Evolutionary conservation across 345 rosid species (phyloP).

Genomic region (Linum trigynum): DNA sequence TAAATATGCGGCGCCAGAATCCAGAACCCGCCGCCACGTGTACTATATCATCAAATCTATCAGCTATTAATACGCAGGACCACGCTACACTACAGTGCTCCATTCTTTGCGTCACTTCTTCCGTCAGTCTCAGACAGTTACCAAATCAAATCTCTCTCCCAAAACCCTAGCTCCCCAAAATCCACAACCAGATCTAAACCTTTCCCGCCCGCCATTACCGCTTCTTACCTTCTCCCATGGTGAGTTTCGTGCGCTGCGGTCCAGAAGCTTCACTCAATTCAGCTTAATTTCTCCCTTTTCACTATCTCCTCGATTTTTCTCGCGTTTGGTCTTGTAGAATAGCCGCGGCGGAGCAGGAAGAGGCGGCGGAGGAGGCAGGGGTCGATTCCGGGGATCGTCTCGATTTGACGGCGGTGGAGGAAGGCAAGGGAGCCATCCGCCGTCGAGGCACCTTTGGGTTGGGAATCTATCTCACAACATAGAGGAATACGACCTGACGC

Average conservation of each 20-base stretch:
- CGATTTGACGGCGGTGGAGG: constrained; percentile 24
- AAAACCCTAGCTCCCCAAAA: neutral
- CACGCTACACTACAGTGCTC: no score
- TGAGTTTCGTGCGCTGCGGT: neutral
- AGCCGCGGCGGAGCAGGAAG: constrained; percentile 35
- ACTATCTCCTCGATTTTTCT: neutral
- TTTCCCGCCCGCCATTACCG: neutral
- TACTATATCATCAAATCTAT: no score
- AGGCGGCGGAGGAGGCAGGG: constrained; percentile 43
- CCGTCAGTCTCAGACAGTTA: no score
- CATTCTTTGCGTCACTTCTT: no score
- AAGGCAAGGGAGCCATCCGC: constrained; percentile 42
- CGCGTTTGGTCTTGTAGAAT: neutral
- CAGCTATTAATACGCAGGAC: no score
- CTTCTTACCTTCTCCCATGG: neutral
- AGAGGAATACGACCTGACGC: constrained; percentile 42
- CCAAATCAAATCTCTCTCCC: neutral
- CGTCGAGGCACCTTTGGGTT: constrained; percentile 90
- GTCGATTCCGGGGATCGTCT: constrained; percentile 27
- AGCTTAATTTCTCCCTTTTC: neutral
- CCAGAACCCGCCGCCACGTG: no score
- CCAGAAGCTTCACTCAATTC: neutral
- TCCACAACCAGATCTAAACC: no score
- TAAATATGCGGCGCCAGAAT: no score
- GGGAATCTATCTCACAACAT: constrained; percentile 73